phyloP scores from a whole-genome alignment of 2,329 filamentous ascomycete genomes.

The Chalara sp. region DNA sequence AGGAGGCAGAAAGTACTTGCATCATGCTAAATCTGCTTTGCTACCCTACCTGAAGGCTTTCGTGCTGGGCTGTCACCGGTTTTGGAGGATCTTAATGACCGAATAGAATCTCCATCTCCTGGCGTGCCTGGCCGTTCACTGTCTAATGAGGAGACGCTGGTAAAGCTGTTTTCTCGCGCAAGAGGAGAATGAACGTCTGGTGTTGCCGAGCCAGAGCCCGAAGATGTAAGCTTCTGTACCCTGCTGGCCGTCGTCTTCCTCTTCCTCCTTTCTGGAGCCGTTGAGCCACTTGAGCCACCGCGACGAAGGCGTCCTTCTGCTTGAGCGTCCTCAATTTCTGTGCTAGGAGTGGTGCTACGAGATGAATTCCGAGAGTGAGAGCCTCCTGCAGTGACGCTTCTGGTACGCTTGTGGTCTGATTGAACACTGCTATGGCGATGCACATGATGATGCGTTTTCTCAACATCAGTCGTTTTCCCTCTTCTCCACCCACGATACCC shows the following conservation, averaged over 20 bases:
- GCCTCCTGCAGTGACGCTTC: conserved; percentile 23
- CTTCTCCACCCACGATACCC: conserved; percentile 55
- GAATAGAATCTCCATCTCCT: conserved; percentile 15
- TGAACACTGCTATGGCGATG: conserved; percentile 20
- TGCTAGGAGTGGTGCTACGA: conserved; percentile 27
- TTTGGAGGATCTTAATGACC: conserved; percentile 11
- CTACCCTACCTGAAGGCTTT: conserved; percentile 8
- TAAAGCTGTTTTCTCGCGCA: conserved; percentile 23
- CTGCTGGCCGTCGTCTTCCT: conserved; percentile 17
- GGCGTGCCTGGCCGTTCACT: conserved; percentile 19
- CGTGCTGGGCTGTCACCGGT: conserved; percentile 8
- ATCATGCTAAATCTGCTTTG: conserved; percentile 11
- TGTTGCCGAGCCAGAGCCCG: conserved; percentile 21
- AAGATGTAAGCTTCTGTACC: conserved; percentile 17
- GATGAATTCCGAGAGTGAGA: conserved; percentile 28
- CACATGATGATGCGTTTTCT: conserved; percentile 21
- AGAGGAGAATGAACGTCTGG: conserved; percentile 25
- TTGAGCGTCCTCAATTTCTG: conserved; percentile 23
- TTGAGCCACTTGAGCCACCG: conserved; percentile 22
- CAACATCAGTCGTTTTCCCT: conserved; percentile 21
- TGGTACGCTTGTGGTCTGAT: conserved; percentile 21
- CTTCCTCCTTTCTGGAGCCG: conserved; percentile 20
- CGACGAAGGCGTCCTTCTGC: conserved; percentile 18
- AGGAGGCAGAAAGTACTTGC: not conserved
- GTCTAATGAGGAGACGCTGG: conserved; percentile 23